Base-by-base conservation (phyloP, 441 rosid species). In the Pelargonium australe region DNA sequence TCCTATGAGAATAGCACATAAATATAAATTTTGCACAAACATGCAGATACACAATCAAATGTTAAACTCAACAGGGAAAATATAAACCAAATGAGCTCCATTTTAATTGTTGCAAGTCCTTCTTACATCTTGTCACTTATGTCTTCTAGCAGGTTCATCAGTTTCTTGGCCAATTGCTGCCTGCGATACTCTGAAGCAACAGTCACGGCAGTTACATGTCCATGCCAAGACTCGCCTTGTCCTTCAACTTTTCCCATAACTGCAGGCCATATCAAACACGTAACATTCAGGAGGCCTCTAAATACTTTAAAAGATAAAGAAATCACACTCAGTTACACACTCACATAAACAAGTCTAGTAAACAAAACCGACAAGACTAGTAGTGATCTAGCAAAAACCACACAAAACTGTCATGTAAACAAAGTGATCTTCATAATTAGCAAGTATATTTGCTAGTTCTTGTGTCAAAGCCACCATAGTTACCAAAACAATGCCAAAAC, bases 241-340 rank as follows among this genome's bases (percentile, higher is more conserved):
- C 94, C 94, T 83, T 86, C 89, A 68, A 85, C 88, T 71, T 88
- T 86, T 62, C 97, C 97, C 98, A 95, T 92, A 63, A 89, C 98
- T 89, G 83, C 76, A 80, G 67, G 3, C 37, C 70, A 77, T 37
- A 9, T 66, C 8, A 37, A 34, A 69, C 44, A 10, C 64, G 55
- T 73, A 70, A 53, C 55, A 40, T 70, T 16, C 12, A 14, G 47
- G 12, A 7, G 47, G 47, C 47, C 63, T 7, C 31, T 58, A 17
- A 58, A 8, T 25, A 58, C 63, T 20, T 58, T 19, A 4, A 14
- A 58, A 49, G 17, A 11, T 10, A 49, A 4, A 13, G 13, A 13
- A 49, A 49, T 16, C 16, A 55, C 10, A 14, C 23, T n/a, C 5
- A 43, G 6, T 7, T 7, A 58, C 4, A 58, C 12, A 16, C 37